phyloP scores from a whole-genome alignment of 108 stramenopile genomes.

The Nitzschia sp. region DNA sequence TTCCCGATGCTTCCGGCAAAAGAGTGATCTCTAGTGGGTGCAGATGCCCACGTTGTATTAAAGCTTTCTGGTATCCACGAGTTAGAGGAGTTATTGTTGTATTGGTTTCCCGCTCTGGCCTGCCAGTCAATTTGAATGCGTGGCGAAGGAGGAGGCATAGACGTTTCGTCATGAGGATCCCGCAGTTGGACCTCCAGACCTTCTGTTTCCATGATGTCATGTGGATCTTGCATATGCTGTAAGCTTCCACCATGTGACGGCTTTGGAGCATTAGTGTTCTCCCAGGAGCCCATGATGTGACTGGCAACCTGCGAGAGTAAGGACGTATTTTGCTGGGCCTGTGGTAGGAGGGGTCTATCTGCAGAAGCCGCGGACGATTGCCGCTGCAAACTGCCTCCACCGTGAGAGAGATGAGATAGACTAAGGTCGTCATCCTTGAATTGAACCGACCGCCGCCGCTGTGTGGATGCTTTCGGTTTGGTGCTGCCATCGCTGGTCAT shows the following conservation, averaged over 20 bases:
- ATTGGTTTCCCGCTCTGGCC: conserved; percentile 17
- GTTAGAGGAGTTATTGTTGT: conserved; percentile 5
- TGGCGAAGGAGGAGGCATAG: conserved; percentile 26
- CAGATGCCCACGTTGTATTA: not conserved
- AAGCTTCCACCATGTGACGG: not conserved
- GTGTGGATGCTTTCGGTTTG: not conserved
- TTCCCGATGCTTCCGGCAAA: conserved; percentile 4
- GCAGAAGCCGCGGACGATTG: conserved; percentile 10
- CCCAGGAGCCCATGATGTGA: conserved; percentile 31
- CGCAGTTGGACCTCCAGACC: conserved; percentile 28
- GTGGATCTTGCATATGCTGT: not conserved
- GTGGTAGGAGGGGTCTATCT: conserved; percentile 8
- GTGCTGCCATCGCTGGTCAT: not conserved
- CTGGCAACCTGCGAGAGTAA: conserved; percentile 35
- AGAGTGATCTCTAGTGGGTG: not conserved
- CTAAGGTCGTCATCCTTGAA: conserved; percentile 28
- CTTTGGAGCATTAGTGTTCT: not conserved
- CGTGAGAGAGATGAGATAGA: not conserved
- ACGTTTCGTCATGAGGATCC: conserved; percentile 31
- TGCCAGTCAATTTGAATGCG: conserved; percentile 28
- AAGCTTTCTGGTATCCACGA: conserved; percentile 33
- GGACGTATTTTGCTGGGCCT: conserved; percentile 28
- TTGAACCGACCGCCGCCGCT: conserved; percentile 11
- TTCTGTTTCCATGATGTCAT: conserved; percentile 27
- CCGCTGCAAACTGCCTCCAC: conserved; percentile 4